These are phyloP conservation scores for Glarea lozoyensis DNA, from an alignment of 495 filamentous ascomycete genomes.

Conservation along the genomic window DNA sequence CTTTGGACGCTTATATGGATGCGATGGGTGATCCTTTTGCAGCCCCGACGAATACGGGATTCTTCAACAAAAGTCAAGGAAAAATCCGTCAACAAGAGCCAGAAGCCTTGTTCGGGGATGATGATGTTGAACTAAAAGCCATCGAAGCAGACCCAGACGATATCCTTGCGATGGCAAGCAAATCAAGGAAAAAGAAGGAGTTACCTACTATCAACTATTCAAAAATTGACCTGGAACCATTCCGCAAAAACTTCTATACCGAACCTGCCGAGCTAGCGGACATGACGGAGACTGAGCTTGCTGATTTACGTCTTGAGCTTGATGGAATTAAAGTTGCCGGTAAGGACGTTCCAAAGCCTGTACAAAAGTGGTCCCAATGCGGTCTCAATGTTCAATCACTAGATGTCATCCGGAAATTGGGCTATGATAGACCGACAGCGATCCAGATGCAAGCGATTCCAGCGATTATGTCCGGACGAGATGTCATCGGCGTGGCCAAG, in stretches of 20 bases:
- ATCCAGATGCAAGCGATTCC: conserved; percentile 96
- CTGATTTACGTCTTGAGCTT: conserved; percentile 72
- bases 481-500: conserved; percentile 95
- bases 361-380: conserved; percentile 95
- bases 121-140: conserved; percentile 68
- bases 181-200: conserved; percentile 91
- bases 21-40: conserved; percentile 52
- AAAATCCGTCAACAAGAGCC: conserved; percentile 45
- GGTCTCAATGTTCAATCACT: conserved; percentile 78
- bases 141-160: conserved; percentile 70
- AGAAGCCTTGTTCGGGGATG: conserved; percentile 81
- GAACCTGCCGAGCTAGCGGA: conserved; percentile 77
- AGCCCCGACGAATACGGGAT: conserved; percentile 18
- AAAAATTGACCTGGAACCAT: conserved; percentile 75
- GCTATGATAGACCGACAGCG: conserved; percentile 82
- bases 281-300: conserved; percentile 79
- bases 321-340: conserved; percentile 92
- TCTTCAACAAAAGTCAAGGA: conserved; percentile 18
- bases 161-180: conserved; percentile 78
- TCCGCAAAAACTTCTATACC: conserved; percentile 89
- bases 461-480: conserved; percentile 89
- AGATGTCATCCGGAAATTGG: conserved; percentile 75
- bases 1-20: conserved; percentile 94
- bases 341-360: conserved; percentile 80
- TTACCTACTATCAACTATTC: conserved; percentile 76